A percentile compares a stretch with the other conserved stretches of the same genome.
Evolutionary conservation across 2,329 filamentous ascomycete genomes (phyloP).

Genomic region (Apiospora phragmitis): DNA sequence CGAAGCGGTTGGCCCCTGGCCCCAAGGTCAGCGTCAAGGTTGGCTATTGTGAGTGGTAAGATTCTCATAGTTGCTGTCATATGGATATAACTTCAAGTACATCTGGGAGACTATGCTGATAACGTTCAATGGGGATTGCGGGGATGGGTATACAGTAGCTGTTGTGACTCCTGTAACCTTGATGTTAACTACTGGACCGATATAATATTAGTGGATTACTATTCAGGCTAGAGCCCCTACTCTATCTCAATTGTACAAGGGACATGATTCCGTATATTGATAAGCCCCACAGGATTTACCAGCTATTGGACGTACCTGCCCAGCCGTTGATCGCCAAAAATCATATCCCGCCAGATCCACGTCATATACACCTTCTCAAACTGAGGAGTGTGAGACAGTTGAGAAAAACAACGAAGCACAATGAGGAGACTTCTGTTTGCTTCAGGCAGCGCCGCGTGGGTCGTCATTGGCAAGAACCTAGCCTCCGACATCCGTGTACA

Average conservation of each 20-base stretch:
- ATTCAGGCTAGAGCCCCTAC: neutral
- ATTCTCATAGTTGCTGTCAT: neutral
- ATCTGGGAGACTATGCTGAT: neutral
- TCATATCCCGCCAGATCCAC: neutral
- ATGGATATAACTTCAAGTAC: neutral
- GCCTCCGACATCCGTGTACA: neutral
- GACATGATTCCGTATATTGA: neutral
- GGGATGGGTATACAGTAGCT: neutral
- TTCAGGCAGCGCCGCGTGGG: neutral
- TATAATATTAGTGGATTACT: neutral
- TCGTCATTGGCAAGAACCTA: neutral
- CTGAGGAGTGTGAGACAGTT: neutral
- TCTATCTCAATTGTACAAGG: neutral
- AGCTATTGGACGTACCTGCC: neutral
- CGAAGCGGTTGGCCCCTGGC: neutral
- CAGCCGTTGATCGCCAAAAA: neutral
- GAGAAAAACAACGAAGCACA: neutral
- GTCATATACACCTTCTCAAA: neutral
- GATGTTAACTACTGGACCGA: neutral
- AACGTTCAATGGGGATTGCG: neutral
- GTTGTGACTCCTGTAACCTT: neutral
- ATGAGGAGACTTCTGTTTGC: neutral
- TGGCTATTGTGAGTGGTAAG: neutral
- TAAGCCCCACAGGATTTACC: neutral
- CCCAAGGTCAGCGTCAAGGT: neutral